phyloP scores from a whole-genome alignment of 1,284 basidiomycete species.

The Mixia osmundae region DNA sequence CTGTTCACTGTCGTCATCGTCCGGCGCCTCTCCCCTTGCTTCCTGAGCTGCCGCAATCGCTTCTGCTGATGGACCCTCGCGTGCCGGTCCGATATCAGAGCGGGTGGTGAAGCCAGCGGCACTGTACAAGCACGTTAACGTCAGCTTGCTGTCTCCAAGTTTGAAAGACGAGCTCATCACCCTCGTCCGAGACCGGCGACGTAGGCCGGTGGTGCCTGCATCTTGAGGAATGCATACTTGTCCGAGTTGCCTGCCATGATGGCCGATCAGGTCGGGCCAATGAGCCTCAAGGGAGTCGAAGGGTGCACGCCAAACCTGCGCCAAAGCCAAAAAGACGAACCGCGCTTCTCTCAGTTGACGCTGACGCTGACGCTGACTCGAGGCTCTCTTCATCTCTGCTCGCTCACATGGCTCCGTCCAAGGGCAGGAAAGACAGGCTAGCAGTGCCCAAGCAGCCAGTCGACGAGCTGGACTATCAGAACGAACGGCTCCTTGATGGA shows the following conservation, averaged over 20 bases:
- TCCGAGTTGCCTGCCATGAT: constrained; percentile 6
- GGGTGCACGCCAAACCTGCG: too few relatives aligned
- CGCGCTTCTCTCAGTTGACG: too few relatives aligned
- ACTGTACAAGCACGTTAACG: constrained; percentile 25
- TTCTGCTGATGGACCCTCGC: constrained; percentile 63
- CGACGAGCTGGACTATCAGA: too few relatives aligned
- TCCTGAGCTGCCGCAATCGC: constrained; percentile 23
- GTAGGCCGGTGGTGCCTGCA: constrained; percentile 59
- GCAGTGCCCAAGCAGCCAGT: too few relatives aligned
- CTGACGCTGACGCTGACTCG: too few relatives aligned
- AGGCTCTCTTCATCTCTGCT: too few relatives aligned
- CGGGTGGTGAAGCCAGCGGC: constrained; percentile 96
- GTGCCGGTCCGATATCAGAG: constrained; percentile 92
- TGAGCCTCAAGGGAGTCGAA: too few relatives aligned
- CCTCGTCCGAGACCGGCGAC: constrained; percentile 85
- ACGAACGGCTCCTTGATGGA: too few relatives aligned
- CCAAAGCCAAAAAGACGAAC: too few relatives aligned
- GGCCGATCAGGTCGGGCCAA: too few relatives aligned
- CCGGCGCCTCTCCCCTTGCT: constrained; percentile 50
- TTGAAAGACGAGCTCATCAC: not conserved
- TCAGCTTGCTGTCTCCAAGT: not conserved
- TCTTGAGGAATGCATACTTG: constrained; percentile 14
- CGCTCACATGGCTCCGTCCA: too few relatives aligned
- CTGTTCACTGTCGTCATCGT: constrained; percentile 62
- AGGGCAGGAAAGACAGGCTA: too few relatives aligned